A percentile compares a stretch with the other conserved stretches of the same genome.
These are phyloP conservation scores for Cenococcum geophilum DNA, from an alignment of 495 filamentous ascomycete species.

Conservation along the genomic window DNA sequence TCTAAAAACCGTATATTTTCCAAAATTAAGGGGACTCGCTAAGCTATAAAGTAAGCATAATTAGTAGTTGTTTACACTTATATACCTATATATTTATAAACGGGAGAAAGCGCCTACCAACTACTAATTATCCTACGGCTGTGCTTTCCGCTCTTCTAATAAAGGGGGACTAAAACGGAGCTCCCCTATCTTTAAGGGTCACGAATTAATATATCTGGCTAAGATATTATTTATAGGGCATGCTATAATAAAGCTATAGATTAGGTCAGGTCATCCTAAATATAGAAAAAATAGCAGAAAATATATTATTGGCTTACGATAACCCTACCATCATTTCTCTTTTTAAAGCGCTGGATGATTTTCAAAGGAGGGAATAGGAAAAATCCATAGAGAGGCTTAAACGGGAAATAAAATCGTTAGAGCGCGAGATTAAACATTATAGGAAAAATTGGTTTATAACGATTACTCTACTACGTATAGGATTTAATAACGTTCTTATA, in stretches of 20 bases:
- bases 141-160: background rate
- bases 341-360: background rate
- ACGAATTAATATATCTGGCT: background rate
- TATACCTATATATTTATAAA: conserved; percentile 1
- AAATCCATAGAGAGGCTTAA: background rate
- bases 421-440: conserved; percentile 1
- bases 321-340: conserved; percentile 2
- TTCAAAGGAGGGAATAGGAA: background rate
- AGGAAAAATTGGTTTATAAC: background rate
- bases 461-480: conserved; percentile 1
- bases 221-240: background rate
- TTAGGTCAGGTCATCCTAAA: background rate
- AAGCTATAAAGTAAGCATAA: background rate
- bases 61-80: background rate
- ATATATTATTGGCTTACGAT: background rate
- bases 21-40: background rate
- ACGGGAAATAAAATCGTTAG: background rate
- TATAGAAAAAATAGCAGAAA: background rate
- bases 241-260: conserved; percentile 1
- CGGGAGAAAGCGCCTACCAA: background rate
- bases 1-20: background rate
- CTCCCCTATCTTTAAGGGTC: background rate
- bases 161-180: background rate
- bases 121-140: background rate
- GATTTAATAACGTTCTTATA: conserved; percentile 1